These are phyloP conservation scores for Aspergillus sclerotioniger DNA, from an alignment of 495 filamentous ascomycete species.

Conservation along the genomic window DNA sequence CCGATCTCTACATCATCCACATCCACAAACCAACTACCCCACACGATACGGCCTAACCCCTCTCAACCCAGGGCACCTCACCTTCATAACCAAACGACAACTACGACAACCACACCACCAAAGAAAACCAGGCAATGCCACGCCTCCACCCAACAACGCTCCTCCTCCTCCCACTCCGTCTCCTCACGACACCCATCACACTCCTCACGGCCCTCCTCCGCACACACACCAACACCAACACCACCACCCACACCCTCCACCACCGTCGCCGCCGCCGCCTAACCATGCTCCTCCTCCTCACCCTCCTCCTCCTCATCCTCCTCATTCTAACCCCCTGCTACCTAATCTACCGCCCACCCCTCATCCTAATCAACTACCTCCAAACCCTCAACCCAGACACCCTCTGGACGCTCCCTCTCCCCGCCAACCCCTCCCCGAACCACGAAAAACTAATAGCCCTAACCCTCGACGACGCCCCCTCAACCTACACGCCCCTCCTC, in stretches of 20 bases:
- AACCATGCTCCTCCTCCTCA: constrained; percentile 4
- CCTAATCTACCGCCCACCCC: constrained; percentile 72
- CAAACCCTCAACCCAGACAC: constrained; percentile 71
- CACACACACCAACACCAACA: neutral
- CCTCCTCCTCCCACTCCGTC: neutral
- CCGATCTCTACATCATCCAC: no score
- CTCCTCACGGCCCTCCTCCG: neutral
- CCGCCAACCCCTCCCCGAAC: neutral
- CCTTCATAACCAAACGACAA: no score
- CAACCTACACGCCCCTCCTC: constrained; percentile 68
- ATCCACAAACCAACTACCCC: neutral
- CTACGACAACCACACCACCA: no score
- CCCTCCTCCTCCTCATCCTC: constrained; percentile 38
- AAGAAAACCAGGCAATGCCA: neutral
- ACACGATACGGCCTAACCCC: neutral
- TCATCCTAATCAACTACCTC: constrained; percentile 62
- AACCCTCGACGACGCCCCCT: constrained; percentile 83
- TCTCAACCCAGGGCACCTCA: no score
- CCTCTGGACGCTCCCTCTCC: constrained; percentile 60
- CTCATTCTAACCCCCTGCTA: constrained; percentile 57
- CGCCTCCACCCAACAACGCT: neutral
- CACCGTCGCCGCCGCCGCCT: neutral
- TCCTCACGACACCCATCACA: neutral
- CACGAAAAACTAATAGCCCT: constrained; percentile 63
- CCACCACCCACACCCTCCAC: neutral